Evolutionary conservation across 106 monocot species (phyloP).

Genomic region (Posidonia australis): DNA sequence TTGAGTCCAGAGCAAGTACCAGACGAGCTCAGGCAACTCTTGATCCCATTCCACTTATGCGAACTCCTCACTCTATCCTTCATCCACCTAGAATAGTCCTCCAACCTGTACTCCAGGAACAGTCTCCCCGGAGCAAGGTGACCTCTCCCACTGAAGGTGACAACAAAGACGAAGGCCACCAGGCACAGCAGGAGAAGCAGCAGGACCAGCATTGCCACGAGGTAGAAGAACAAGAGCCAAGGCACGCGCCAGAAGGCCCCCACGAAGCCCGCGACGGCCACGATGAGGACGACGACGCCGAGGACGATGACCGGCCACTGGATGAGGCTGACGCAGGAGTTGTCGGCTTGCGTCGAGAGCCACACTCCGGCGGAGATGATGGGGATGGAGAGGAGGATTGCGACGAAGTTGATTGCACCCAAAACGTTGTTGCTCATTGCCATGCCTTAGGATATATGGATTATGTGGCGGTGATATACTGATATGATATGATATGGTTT

Average conservation of each 20-base stretch:
- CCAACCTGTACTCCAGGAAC: conserved; percentile 55
- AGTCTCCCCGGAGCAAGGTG: conserved; percentile 36
- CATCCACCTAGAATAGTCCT: conserved; percentile 70
- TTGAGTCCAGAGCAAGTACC: conserved; percentile 43
- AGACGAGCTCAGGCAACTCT: conserved; percentile 38
- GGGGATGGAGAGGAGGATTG: conserved; percentile 66
- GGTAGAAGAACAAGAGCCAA: conserved; percentile 39
- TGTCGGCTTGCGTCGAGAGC: conserved; percentile 52
- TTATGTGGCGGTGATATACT: too few species aligned
- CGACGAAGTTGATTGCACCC: conserved; percentile 51
- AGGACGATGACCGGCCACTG: conserved; percentile 64
- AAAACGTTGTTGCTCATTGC: too few species aligned
- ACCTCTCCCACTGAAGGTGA: conserved; percentile 18
- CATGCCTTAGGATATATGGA: too few species aligned
- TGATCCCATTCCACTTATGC: conserved; percentile 48
- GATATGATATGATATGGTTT: too few species aligned
- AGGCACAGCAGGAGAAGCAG: conserved; percentile 28
- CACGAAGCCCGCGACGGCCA: conserved; percentile 44
- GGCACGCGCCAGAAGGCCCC: conserved; percentile 59
- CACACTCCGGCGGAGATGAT: conserved; percentile 67
- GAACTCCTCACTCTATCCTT: conserved; percentile 28
- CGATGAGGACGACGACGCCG: conserved; percentile 21
- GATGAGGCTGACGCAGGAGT: conserved; percentile 49
- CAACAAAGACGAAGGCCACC: conserved; percentile 33
- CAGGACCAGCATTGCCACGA: conserved; percentile 40